Evolutionary conservation across 352 stramenopile genomes (phyloP), one percentile per base, ranked within the genome.

Genomic region (Phytophthora idaei): DNA sequence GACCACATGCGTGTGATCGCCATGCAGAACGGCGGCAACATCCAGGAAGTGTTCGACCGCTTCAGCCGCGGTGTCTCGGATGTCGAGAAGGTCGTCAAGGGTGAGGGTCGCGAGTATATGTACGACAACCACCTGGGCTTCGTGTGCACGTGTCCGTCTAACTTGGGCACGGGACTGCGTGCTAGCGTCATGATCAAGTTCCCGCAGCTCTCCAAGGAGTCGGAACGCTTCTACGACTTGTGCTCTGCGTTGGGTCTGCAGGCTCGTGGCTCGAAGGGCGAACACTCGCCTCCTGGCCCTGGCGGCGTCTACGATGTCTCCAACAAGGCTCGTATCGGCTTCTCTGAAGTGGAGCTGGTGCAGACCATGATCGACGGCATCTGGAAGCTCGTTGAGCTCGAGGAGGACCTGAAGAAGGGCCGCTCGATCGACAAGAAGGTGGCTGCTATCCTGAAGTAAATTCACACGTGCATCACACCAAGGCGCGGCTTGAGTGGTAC

Each of bases 301-400:
- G 81, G 80, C 17, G 83, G 89, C 41, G 84, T 96, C 36, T 97
- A 94, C 69, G 90, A 97, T 47, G 85, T 98, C 61, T 96, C 87
- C 6, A 97, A 97, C 81, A 89, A 93, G 55, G 84, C 93, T 37
- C 74, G 88, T 46, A 82, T 98, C 37, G 90, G 90, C 2, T 94
- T 86, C 63, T 96, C 78, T 25, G 89, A 97, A 67, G 88, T 96
- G 7, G 79, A 97, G 66, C 75, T 97, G 21, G 93, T 97, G 45
- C 93, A 97, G 76, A 80, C 90, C 32, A 97, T 97, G 88, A 97
- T 98, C 46, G 83, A 97, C 61, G 89, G 90, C 25, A 89, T 98
- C 46, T 87, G 79, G 45, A 89, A 92, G 63, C 80, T 98, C 75
- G 94, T 98, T 67, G 79, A 93, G 53, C 71, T 98, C 32, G 92